Evolutionary conservation across 495 filamentous ascomycete species (phyloP).

Genomic region (Hypoxylon crocopeplum): DNA sequence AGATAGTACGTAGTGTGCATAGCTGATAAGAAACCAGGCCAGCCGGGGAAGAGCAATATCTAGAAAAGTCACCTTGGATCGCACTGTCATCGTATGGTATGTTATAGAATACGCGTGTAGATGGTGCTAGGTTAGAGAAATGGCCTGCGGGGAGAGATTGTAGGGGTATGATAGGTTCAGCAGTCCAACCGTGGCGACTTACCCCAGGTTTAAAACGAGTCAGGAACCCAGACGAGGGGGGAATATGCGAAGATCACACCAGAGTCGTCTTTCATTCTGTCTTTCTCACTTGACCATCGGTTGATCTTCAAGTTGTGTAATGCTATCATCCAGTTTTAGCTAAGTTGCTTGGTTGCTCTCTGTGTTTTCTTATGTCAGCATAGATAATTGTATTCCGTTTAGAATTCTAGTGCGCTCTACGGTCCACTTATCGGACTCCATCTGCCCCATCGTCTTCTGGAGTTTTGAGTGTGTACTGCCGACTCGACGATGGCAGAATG

Average conservation of each 20-base stretch:
- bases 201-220: constrained; percentile 33
- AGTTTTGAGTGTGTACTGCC: constrained; percentile 22
- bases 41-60: constrained; percentile 4
- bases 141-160: constrained; percentile 31
- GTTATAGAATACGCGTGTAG: constrained; percentile 3
- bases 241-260: constrained; percentile 19
- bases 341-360: constrained; percentile 1
- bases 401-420: constrained; percentile 39
- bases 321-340: constrained; percentile 16
- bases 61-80: constrained; percentile 6
- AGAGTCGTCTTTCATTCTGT: too few relatives aligned
- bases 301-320: too few relatives aligned
- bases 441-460: constrained; percentile 25
- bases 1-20: background rate
- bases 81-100: constrained; percentile 3
- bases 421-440: constrained; percentile 36
- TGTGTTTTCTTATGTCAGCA: constrained; percentile 34
- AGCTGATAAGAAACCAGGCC: constrained; percentile 21
- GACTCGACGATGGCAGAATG: constrained; percentile 29
- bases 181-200: constrained; percentile 9
- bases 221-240: constrained; percentile 4
- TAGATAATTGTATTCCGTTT: constrained; percentile 30
- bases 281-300: too few relatives aligned
- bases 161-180: constrained; percentile 16
- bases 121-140: constrained; percentile 22